Percentiles rank a stretch among this genome's conserved stretches.
These are phyloP conservation scores for Nicotiana rustica DNA, from an alignment of 305 asterid genomes.

Conservation along the genomic window DNA sequence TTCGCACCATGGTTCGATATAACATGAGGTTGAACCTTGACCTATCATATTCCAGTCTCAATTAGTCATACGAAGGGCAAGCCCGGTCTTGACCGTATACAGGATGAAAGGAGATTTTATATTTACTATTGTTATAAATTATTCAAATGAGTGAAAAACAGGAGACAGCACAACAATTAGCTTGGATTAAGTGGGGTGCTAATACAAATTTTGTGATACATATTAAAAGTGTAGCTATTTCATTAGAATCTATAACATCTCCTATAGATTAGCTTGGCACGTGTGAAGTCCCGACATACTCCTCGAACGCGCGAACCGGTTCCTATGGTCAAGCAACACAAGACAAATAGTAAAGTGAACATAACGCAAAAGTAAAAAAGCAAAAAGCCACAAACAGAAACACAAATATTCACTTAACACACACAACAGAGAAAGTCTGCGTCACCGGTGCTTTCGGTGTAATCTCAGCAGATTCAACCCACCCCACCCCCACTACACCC, in stretches of 20 bases:
- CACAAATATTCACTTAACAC: conserved; percentile 20
- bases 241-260: not conserved
- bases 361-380: not conserved
- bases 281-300: conserved; percentile 27
- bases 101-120: not conserved
- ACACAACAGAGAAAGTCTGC: not conserved
- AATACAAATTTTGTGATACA: not conserved
- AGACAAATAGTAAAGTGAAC: conserved; percentile 4
- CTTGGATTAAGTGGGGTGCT: not conserved
- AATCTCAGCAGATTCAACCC: conserved; percentile 22
- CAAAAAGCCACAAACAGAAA: not conserved
- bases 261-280: not conserved
- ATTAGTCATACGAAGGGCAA: too few relatives aligned
- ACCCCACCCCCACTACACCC: not conserved
- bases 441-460: not conserved
- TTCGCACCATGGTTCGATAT: too few relatives aligned
- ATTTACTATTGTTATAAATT: not conserved
- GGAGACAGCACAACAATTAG: not conserved
- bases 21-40: too few relatives aligned
- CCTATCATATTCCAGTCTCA: too few relatives aligned
- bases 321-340: conserved; percentile 26
- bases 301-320: conserved; percentile 20
- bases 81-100: too few relatives aligned
- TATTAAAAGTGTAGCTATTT: not conserved
- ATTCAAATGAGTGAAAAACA: not conserved